Conservation (phyloP, 768 basidiomycete genomes). For the Phylloporus sp. region DNA sequence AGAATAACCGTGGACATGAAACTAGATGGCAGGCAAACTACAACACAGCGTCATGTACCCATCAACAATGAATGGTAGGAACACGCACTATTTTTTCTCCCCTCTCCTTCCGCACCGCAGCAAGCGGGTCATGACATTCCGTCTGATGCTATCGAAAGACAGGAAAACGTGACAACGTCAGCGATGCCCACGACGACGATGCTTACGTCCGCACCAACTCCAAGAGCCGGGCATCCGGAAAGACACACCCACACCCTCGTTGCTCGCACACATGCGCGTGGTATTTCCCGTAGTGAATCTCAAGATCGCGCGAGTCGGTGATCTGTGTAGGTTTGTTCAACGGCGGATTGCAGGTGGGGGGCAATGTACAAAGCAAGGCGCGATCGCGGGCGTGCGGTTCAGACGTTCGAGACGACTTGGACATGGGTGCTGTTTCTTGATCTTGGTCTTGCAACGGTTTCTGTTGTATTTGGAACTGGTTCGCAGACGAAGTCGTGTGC, state of each 20-base stretch:
- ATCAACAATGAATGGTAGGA: constrained; percentile 13
- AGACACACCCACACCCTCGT: constrained; percentile 69
- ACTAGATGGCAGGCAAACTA: constrained; percentile 79
- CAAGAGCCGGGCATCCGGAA: constrained; percentile 76
- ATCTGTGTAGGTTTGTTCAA: constrained; percentile 59
- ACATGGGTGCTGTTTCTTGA: constrained; percentile 25
- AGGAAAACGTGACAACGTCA: background rate
- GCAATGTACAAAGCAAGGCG: constrained; percentile 64
- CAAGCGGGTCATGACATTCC: constrained; percentile 85
- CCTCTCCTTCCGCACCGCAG: constrained; percentile 68
- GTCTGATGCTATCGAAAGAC: constrained; percentile 58
- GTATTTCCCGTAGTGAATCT: constrained; percentile 78
- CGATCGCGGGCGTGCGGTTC: constrained; percentile 26
- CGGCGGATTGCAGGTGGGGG: constrained; percentile 73
- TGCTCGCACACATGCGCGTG: constrained; percentile 81
- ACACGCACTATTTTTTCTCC: constrained; percentile 76
- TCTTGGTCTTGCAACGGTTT: constrained; percentile 9
- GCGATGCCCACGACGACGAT: background rate
- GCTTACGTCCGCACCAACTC: constrained; percentile 59
- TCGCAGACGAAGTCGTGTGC: constrained; percentile 19
- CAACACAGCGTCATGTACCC: background rate
- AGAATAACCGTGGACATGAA: constrained; percentile 56
- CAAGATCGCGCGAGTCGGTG: constrained; percentile 63
- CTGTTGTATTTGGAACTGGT: background rate
- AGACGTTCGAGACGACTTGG: constrained; percentile 31